Conservation (phyloP, 176 grass and related monocot species). For the Bothriochloa decipiens region DNA sequence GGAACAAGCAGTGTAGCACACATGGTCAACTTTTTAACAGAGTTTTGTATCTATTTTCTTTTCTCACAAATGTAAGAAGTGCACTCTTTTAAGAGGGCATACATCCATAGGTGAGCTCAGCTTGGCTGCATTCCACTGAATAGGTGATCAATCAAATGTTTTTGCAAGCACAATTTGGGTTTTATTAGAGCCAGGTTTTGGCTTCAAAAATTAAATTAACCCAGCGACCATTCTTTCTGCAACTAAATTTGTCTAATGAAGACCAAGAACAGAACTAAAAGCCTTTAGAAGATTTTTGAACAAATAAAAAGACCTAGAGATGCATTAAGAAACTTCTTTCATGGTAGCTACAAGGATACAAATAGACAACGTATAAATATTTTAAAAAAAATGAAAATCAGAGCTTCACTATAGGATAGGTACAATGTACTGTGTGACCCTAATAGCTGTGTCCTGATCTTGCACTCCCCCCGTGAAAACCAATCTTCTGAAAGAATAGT, state of each 20-base stretch:
- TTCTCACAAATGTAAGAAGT: background rate
- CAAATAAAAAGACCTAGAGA: constrained; percentile 2
- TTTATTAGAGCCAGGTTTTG: background rate
- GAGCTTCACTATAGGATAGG: background rate
- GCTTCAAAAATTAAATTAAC: background rate
- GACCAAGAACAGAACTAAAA: constrained; percentile 6
- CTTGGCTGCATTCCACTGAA: background rate
- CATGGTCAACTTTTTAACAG: background rate
- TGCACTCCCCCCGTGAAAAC: background rate
- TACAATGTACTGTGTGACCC: background rate
- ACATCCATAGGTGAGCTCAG: background rate
- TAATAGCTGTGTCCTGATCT: background rate
- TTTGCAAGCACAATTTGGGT: constrained; percentile 8
- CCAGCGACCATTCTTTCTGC: background rate
- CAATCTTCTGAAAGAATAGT: background rate
- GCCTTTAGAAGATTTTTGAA: background rate
- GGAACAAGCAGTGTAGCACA: background rate
- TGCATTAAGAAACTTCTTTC: constrained; percentile 13
- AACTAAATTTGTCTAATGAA: constrained; percentile 18
- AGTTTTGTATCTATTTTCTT: background rate
- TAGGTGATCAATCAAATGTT: background rate
- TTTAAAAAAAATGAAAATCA: background rate
- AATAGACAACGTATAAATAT: background rate
- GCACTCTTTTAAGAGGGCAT: background rate
- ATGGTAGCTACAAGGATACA: background rate